A percentile compares a stretch with the other conserved stretches of the same genome.
Evolutionary conservation across 306 rosid species (phyloP).

Genomic region (Cercis canadensis): DNA sequence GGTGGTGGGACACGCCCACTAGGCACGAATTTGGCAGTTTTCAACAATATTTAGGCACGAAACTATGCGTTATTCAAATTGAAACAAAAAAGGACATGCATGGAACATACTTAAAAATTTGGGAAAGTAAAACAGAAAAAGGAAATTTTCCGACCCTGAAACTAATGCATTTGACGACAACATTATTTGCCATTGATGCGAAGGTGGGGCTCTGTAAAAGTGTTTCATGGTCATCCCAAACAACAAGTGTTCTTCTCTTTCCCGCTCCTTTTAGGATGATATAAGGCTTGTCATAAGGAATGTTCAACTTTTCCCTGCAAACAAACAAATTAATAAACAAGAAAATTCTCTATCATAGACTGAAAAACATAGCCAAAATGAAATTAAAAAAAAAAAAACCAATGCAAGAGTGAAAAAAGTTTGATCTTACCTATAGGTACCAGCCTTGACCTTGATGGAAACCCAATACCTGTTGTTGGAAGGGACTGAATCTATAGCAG

Average conservation of each 20-base stretch:
- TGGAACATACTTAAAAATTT: no score
- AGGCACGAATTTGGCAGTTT: no score
- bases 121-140: neutral
- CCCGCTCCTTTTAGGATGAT: conserved; percentile 66
- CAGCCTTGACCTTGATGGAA: conserved; percentile 54
- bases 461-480: conserved; percentile 60
- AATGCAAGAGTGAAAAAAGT: no score
- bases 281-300: conserved; percentile 65
- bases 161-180: conserved; percentile 58
- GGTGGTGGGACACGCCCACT: no score
- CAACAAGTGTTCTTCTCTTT: conserved; percentile 53
- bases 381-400: no score
- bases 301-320: conserved; percentile 66
- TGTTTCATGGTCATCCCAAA: conserved; percentile 67
- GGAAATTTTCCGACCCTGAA: conserved; percentile 57
- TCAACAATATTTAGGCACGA: no score
- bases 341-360: neutral
- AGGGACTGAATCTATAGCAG: conserved; percentile 74
- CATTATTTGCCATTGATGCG: conserved; percentile 51
- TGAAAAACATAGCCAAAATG: no score
- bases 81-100: no score
- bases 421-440: conserved; percentile 63
- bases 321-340: neutral
- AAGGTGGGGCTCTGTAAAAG: conserved; percentile 71
- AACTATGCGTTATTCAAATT: no score